Evolutionary conservation across 768 basidiomycete species (phyloP), one percentile per base, ranked within the genome.

Genomic region (Leccinum longicurvipes): DNA sequence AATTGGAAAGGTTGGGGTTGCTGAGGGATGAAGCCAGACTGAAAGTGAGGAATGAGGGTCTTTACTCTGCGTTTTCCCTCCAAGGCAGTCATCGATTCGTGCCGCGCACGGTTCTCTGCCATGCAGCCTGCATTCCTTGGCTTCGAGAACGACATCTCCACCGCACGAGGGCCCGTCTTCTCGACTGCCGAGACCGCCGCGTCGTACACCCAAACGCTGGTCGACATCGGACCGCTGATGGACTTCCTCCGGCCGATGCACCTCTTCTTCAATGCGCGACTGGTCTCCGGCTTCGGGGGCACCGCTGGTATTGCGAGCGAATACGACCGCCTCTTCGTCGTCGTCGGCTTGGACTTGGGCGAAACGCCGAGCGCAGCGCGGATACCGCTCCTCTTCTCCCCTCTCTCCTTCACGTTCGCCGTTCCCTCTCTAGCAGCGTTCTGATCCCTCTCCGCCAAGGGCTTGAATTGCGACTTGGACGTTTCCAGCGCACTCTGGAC

Each of bases 401-500:
- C 24, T 39, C 47, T 53, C 63, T 56, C 56, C 60, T 55, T 63
- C 59, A 54, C 45, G 24, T 19, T 29, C 51, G 56, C 21, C 31
- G 39, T 60, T 51, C 29, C 47, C n/a, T 59, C 61, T 49, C 29
- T 54, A 41, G 50, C 55, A 25, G 41, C 32, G 42, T 55, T 54
- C 55, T 68, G 62, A 48, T 62, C 60, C 50, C 52, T 57, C 60
- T 81, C 79, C 0, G 76, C 76, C 47, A 86, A 63, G 2, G 84
- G 78, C 66, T 80, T 83, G 70, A 79, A 86, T 55, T 80, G 78
- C 36, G 72, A 75, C 67, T 79, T 77, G 42, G 84, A 85, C 53
- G 67, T 72, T 63, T 81, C 77, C 64, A 85, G 63, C 21, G 79
- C 75, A 23, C 76, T 76, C 64, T 78, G 79, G 51, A 85, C 79